Evolutionary conservation across 495 filamentous ascomycete species (phyloP), one percentile per base, ranked within the genome.

Genomic region (Aspergillus ellipticus): DNA sequence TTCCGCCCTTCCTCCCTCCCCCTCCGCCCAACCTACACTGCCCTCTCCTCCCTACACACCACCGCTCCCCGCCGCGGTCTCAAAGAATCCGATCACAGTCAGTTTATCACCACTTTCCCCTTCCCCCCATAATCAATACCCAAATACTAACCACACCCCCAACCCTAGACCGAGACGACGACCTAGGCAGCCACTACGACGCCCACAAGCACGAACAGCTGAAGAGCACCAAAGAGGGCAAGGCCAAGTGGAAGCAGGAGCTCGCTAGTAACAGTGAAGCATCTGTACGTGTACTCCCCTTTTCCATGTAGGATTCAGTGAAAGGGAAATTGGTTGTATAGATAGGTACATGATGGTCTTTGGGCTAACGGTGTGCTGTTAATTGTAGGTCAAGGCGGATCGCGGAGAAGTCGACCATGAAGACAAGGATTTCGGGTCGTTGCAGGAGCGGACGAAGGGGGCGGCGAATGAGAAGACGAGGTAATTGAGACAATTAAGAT

Each of bases 211-310:
- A 89, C 45, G 83, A 90, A 47, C 79, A 81, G 33, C 57, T 96
- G 52, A 71, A 78, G 64, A 85, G 85, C 74, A 79, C 84, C 50
- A 89, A 89, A 73, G 74, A 83, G 11, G 92, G 92, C 19, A 85
- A 87, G 70, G 88, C 77, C 11, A 80, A 90, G 60, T 96, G 92
- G 92, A 88, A 88, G 70, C 75, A 84, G 17, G 86, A 89, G 65
- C 71, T 96, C 52, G 89, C 89, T 5, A 89, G 83, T 55, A 82
- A 89, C 66, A 90, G 86, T 63, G 92, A 96, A 78, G 85, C 86
- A 58, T 84, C 84, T 63, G 84, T 96, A 70, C 43, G 74, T 63
- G 4, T 54, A 47, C 21, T 54, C 11, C 29, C 43, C 2, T 54
- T 7, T 13, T 16, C 5, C 31, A 19, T n/a, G 1, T 17, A 24